Evolutionary conservation across 495 filamentous ascomycete species (phyloP).

Genomic region (Penicillium cinerascens): DNA sequence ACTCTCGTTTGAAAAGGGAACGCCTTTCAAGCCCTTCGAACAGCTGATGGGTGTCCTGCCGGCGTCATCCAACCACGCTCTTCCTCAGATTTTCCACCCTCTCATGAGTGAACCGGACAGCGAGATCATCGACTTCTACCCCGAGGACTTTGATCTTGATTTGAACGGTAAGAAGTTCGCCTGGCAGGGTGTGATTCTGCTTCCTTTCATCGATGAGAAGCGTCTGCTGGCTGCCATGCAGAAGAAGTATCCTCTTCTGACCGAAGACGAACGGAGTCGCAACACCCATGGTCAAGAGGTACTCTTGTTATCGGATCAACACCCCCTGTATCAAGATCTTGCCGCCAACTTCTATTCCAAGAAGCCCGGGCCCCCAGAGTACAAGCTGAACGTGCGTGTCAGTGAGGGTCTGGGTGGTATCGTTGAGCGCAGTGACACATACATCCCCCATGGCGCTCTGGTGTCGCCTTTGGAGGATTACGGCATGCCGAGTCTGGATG

Average conservation of each 20-base stretch:
- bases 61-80: constrained; percentile 84
- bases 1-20: constrained; percentile 80
- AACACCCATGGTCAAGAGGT: constrained; percentile 81
- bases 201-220: constrained; percentile 95
- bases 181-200: constrained; percentile 91
- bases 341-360: constrained; percentile 85
- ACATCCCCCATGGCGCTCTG: constrained; percentile 70
- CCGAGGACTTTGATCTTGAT: constrained; percentile 87
- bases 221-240: constrained; percentile 79
- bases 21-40: constrained; percentile 87
- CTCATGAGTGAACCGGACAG: constrained; percentile 85
- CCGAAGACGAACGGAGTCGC: constrained; percentile 69
- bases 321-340: constrained; percentile 79
- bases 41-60: constrained; percentile 98
- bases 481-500: constrained; percentile 70
- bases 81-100: constrained; percentile 79
- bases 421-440: constrained; percentile 74
- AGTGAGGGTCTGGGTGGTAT: constrained; percentile 77
- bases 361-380: constrained; percentile 61
- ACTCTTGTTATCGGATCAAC: constrained; percentile 75
- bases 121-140: constrained; percentile 96
- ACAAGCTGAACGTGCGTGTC: constrained; percentile 66
- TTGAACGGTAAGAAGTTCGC: constrained; percentile 97
- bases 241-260: constrained; percentile 75
- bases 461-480: constrained; percentile 60